These are phyloP conservation scores for Ogataea paradorogensis DNA, from an alignment of 805 yeast species.

Conservation along the genomic window DNA sequence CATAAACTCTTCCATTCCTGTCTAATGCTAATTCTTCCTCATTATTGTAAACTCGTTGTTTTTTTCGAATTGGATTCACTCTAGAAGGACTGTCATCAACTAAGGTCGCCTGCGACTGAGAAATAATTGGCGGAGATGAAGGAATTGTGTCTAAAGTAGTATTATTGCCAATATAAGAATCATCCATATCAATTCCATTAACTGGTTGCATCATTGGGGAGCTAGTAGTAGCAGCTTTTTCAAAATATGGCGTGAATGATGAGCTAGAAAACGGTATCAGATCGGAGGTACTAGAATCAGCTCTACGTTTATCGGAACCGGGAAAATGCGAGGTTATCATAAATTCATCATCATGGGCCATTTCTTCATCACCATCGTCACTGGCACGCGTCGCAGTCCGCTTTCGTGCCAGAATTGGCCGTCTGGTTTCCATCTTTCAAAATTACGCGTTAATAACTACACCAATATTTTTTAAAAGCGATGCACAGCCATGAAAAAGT, in stretches of 20 bases:
- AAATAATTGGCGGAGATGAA: slow-evolving; percentile 27
- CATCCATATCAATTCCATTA: slow-evolving; percentile 28
- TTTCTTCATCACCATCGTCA: slow-evolving; percentile 11
- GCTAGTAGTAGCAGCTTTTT: slow-evolving; percentile 32
- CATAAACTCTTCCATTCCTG: slow-evolving; percentile 39
- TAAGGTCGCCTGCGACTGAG: slow-evolving; percentile 22
- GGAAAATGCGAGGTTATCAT: slow-evolving; percentile 9
- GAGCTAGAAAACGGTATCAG: slow-evolving; percentile 14
- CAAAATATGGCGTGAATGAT: slow-evolving; percentile 9
- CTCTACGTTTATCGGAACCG: slow-evolving; percentile 13
- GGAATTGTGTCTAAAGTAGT: slow-evolving; percentile 19
- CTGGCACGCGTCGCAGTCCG: slow-evolving; percentile 8
- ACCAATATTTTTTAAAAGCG: slow-evolving; percentile 1
- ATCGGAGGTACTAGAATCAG: slow-evolving; percentile 19
- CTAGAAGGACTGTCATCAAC: slow-evolving; percentile 14
- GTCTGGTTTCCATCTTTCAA: slow-evolving; percentile 4
- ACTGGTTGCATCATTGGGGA: slow-evolving; percentile 27
- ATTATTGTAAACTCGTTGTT: slow-evolving; percentile 20
- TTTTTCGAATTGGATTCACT: slow-evolving; percentile 17
- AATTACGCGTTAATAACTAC: slow-evolving; percentile 9
- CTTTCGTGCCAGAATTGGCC: slow-evolving; percentile 6
- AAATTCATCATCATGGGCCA: slow-evolving; percentile 1
- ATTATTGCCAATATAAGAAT: slow-evolving; percentile 1
- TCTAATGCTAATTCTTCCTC: slow-evolving; percentile 47
- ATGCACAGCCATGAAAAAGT: slow-evolving; percentile 2